These are phyloP conservation scores for Kwoniella shivajii DNA, from an alignment of 1,284 basidiomycete species.

Conservation along the genomic window DNA sequence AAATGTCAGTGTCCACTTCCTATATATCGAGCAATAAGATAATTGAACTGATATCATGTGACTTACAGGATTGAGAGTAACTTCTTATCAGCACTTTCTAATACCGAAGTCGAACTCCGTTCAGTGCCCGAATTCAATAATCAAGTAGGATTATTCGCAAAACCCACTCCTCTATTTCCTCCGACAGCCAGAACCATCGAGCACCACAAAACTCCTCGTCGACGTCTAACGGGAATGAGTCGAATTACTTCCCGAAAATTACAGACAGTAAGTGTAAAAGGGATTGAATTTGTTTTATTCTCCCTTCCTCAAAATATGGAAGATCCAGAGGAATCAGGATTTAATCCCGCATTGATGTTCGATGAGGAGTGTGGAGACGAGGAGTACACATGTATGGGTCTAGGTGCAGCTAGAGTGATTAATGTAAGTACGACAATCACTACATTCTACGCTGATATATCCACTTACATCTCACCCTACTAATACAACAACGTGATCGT, in stretches of 20 bases:
- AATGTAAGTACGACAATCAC: constrained; percentile 3
- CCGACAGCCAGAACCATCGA: not conserved
- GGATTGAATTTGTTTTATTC: constrained; percentile 7
- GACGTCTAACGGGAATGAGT: not conserved
- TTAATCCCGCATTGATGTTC: constrained; percentile 2
- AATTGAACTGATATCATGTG: not conserved
- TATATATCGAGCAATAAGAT: not conserved
- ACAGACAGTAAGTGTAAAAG: not conserved
- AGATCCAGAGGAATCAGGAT: not conserved
- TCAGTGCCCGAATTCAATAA: constrained; percentile 1
- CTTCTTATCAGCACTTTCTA: constrained; percentile 7
- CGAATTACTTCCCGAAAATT: not conserved
- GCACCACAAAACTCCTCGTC: not conserved
- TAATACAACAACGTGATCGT: not conserved
- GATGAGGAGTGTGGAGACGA: not conserved
- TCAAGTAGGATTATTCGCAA: constrained; percentile 9
- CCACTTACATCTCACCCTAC: not conserved
- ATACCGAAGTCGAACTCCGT: constrained; percentile 4
- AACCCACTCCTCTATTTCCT: not conserved
- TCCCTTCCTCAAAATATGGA: not conserved
- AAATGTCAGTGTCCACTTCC: not conserved
- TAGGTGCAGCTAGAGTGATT: constrained; percentile 3
- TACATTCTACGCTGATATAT: not conserved
- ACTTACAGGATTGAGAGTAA: constrained; percentile 4
- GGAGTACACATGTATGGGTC: not conserved